Base-by-base conservation (phyloP, 768 basidiomycete species). In the Trametes maxima region DNA sequence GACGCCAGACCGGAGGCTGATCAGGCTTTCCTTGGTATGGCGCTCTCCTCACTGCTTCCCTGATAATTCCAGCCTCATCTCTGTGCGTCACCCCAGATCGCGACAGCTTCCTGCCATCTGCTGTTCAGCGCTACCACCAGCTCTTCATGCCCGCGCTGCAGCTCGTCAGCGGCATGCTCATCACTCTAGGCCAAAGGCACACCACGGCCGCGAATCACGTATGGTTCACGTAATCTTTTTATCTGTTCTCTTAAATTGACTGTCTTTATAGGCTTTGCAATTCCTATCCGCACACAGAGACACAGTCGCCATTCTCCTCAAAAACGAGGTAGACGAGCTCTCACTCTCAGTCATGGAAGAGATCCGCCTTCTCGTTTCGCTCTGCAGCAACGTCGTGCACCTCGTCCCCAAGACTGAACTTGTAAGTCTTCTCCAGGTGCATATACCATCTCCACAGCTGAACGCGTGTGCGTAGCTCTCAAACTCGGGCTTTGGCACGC, bases 61-160 rank as follows among this genome's bases (percentile, higher is more conserved):
- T 33, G 28, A 33, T 8, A 33, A 33, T 8, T 33, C 28, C 8
- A 33, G 28, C 8, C 28, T 33, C 28, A 33, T 8, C 8, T 33
- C 28, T 3, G 28, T 33, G 28, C 28, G 8, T 33, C 28, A 33
- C 3, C 13, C 13, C 66, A 95, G 94, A 94, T 66, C 83, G 85
- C 42, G 89, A 93, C 66, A 84, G 86, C n/a, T 95, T 95, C 80
- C 78, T 95, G 12, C 94, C 94, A 5, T 89, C 90, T 0, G 91
- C 91, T 1, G 83, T 94, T 19, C 88, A 92, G 56, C 85, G 96
- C 37, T 95, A 97, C 71, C 94, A 97, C 68, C 95, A 97, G 68
- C 74, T 97, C 0, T 82, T 97, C 67, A 84, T 94, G 76, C 95
- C 94, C 0, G 87, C 89, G 5, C 72, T 98, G 43, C 94, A 97